A percentile compares a stretch with the other conserved stretches of the same genome.
Conservation (phyloP, 495 filamentous ascomycete species). For the Penicillium nucicola region DNA sequence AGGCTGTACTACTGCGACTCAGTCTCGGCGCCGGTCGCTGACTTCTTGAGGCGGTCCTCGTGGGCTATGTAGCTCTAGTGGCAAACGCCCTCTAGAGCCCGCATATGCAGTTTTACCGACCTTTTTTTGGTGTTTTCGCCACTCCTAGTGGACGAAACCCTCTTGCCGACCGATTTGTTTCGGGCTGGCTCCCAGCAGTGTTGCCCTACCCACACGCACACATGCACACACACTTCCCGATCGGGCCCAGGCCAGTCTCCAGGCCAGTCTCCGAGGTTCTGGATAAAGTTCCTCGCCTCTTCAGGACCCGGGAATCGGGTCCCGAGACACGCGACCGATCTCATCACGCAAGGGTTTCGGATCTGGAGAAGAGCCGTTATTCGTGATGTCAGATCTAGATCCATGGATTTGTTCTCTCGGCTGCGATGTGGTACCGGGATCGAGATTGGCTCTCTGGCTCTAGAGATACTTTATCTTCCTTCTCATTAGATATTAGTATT, state of each 20-base stretch:
- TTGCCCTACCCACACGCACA: too few relatives aligned
- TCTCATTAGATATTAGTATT: too few relatives aligned
- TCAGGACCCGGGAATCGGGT: not conserved
- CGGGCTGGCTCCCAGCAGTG: too few relatives aligned
- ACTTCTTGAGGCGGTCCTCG: conserved; percentile 17
- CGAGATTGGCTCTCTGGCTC: too few relatives aligned
- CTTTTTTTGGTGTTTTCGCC: too few relatives aligned
- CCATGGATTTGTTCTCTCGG: too few relatives aligned
- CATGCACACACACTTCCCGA: not conserved
- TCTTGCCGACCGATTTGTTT: not conserved
- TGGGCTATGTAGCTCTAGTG: not conserved
- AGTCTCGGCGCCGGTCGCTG: conserved; percentile 25
- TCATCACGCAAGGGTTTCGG: conserved; percentile 5
- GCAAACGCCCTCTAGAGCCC: not conserved
- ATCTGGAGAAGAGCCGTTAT: not conserved
- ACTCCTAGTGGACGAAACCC: not conserved
- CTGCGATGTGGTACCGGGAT: too few relatives aligned
- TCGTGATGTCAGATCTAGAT: not conserved
- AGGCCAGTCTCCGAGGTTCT: not conserved
- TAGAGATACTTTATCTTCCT: too few relatives aligned
- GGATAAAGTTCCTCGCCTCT: not conserved
- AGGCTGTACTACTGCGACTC: conserved; percentile 10
- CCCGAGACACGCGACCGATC: not conserved
- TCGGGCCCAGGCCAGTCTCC: not conserved
- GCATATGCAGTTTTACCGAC: not conserved